Conservation (phyloP, 257 asterid species). For the Solanum verrucosum region DNA sequence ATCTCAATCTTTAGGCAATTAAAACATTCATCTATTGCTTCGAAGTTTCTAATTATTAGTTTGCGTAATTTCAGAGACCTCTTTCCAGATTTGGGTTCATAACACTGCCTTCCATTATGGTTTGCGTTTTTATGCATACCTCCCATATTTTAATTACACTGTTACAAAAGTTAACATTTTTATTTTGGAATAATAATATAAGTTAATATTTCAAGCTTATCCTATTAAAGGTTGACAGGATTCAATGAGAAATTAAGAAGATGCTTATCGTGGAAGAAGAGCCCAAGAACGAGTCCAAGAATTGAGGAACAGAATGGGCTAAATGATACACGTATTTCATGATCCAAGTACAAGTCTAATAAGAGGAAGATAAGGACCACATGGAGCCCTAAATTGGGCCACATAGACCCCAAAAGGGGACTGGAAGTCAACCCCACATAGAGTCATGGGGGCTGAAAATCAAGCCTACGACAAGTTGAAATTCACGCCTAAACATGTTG, state of each 20-base stretch:
- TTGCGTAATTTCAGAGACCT: background rate
- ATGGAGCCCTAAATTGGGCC: background rate
- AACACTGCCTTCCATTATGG: background rate
- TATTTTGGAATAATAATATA: background rate
- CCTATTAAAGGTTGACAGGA: background rate
- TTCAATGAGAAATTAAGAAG: background rate
- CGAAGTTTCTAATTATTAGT: background rate
- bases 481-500: background rate
- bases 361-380: background rate
- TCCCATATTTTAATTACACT: background rate
- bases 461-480: background rate
- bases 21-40: background rate
- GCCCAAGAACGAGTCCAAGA: background rate
- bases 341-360: background rate
- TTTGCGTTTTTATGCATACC: background rate
- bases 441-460: background rate
- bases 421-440: background rate
- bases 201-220: background rate
- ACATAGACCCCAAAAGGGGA: background rate
- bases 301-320: background rate
- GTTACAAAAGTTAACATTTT: background rate
- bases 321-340: background rate
- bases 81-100: background rate
- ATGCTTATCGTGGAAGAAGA: background rate
- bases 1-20: background rate